phyloP scores from a whole-genome alignment of 257 asterid species.

The Solanum rostratum region DNA sequence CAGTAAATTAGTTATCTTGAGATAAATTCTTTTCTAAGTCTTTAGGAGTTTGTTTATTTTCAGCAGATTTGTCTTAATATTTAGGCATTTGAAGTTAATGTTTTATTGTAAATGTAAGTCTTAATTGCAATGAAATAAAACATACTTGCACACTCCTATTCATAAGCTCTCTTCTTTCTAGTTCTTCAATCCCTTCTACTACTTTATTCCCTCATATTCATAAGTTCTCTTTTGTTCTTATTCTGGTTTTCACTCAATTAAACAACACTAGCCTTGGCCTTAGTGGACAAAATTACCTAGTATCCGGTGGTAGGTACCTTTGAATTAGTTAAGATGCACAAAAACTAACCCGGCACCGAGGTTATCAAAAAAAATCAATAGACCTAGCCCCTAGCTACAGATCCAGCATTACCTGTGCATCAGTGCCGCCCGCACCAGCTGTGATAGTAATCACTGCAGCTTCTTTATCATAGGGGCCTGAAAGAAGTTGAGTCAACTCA shows the following conservation, averaged over 20 bases:
- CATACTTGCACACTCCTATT: not conserved
- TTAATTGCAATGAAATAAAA: not conserved
- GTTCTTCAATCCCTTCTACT: not conserved
- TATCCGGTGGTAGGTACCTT: not conserved
- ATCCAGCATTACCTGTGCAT: constrained; percentile 75
- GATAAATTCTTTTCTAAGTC: not conserved
- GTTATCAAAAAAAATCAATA: not conserved
- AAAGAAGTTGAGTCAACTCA: constrained; percentile 88
- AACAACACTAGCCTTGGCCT: not conserved
- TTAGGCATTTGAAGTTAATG: not conserved
- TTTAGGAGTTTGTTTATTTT: not conserved
- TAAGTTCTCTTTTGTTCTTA: not conserved
- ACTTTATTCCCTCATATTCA: not conserved
- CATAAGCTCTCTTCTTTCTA: not conserved
- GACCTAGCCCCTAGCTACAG: not conserved
- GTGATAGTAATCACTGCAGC: constrained; percentile 72
- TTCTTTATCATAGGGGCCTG: constrained; percentile 94
- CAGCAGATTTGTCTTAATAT: not conserved
- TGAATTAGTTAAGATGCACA: not conserved
- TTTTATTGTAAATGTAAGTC: not conserved
- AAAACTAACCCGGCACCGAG: not conserved
- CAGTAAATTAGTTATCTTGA: not conserved
- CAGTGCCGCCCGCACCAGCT: constrained; percentile 99
- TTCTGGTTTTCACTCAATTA: not conserved
- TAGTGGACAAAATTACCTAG: not conserved